Evolutionary conservation across 306 rosid species (phyloP), one percentile per base, ranked within the genome.

Genomic region (Rosa persica): DNA sequence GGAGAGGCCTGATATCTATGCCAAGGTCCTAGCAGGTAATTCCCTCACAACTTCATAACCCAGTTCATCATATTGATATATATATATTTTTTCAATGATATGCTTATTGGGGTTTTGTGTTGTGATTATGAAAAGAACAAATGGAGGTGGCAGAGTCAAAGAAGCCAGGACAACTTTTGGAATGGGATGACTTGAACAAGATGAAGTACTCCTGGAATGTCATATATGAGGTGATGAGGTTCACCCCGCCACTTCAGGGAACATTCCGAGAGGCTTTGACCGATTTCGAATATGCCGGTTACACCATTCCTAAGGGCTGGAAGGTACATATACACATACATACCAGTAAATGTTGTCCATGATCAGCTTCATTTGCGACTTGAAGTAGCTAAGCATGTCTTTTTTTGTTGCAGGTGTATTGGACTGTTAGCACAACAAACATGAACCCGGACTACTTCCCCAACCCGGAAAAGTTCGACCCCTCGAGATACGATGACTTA

Each of bases 201-300:
- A 86, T 86, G 89, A 86, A 82, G 72, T 80, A 82, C n/a, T 40
- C 86, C 0, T 86, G 89, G 86, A 80, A 69, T 17, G 84, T 82
- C 8, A 3, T 80, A 20, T 19, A 79, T 70, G 89, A 82, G 22
- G 84, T 86, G 1, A 82, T 86, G 89, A 82, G 89, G 30, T 57
- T 82, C 17, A 65, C 79, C 5, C 89, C 89, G 19, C 89, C 89
- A 12, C 80, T 73, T 25, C 86, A 86, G 58, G 84, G 89, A 17
- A 82, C 89, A 70, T 82, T 86, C 47, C n/a, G 82, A 54, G 78
- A 79, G 58, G 86, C 78, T 20, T 69, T 78, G 38, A 51, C 67
- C n/a, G 84, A 85, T 11, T 76, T 85, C 16, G 74, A 70, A 20
- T 76, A 85, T 0, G 84, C 83, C 9, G 84, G 86, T 27, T 85